Conservation (phyloP, 768 basidiomycete species). For the Boletus rufocinnamomeus region DNA sequence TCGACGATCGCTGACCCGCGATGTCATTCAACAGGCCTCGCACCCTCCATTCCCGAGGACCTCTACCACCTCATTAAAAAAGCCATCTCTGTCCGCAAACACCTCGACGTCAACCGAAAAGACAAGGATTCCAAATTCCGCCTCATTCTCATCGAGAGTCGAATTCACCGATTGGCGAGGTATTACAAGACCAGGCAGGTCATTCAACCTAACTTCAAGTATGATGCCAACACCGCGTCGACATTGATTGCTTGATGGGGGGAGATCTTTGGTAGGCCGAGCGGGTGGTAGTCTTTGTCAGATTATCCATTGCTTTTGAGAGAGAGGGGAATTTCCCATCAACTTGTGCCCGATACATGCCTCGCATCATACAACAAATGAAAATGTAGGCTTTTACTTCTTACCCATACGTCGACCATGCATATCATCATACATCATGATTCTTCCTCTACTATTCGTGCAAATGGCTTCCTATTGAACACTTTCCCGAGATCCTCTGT, state of each 20-base stretch:
- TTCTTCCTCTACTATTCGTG: not conserved
- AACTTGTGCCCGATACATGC: constrained; percentile 11
- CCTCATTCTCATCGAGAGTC: constrained; percentile 97
- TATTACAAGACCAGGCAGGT: constrained; percentile 99
- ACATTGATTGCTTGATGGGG: constrained; percentile 75
- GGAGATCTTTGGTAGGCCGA: not conserved
- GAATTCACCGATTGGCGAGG: constrained; percentile 95
- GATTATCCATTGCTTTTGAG: not conserved
- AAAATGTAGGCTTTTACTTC: constrained; percentile 25
- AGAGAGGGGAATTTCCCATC: not conserved
- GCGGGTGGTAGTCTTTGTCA: not conserved
- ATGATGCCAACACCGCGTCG: constrained; percentile 93
- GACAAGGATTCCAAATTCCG: constrained; percentile 98
- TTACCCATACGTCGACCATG: constrained; percentile 23
- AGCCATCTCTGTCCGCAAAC: constrained; percentile 98
- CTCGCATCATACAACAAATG: constrained; percentile 7
- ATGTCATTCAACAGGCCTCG: constrained; percentile 68
- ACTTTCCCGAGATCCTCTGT: not conserved
- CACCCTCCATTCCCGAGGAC: constrained; percentile 97
- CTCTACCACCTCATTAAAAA: constrained; percentile 99
- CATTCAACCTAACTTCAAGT: constrained; percentile 98
- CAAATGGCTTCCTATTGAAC: not conserved
- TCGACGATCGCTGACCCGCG: constrained; percentile 3
- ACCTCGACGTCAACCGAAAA: constrained; percentile 96
- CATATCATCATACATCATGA: constrained; percentile 3